phyloP scores from a whole-genome alignment of 306 rosid species.

The Rosa lucieae region DNA sequence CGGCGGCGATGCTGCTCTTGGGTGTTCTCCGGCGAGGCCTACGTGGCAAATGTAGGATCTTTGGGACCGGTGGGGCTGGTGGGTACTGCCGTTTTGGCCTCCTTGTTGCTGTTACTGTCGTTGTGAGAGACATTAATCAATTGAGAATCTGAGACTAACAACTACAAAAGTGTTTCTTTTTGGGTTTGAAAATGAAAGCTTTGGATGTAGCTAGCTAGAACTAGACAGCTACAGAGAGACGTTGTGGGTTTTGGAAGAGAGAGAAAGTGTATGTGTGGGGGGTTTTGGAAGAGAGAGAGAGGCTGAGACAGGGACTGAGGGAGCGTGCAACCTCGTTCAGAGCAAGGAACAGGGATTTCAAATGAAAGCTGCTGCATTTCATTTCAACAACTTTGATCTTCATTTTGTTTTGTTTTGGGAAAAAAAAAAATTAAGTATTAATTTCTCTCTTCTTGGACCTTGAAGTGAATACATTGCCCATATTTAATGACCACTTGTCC shows the following conservation, averaged over 20 bases:
- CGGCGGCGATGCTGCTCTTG: conserved; percentile 24
- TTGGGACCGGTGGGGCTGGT: conserved; percentile 76
- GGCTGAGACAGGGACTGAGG: conserved; percentile 22
- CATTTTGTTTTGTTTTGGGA: neutral
- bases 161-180: neutral
- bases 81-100: conserved; percentile 73
- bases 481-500: conserved; percentile 11
- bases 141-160: no score
- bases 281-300: neutral
- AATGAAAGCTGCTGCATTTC: conserved; percentile 60
- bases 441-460: conserved; percentile 28
- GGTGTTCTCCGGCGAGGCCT: conserved; percentile 60
- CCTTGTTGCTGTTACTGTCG: conserved; percentile 40
- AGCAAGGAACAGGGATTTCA: conserved; percentile 76
- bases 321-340: conserved; percentile 93
- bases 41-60: conserved; percentile 74
- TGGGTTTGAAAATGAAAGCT: conserved; percentile 21
- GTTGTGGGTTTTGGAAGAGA: neutral
- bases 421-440: neutral
- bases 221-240: neutral
- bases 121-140: conserved; percentile 37
- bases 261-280: no score
- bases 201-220: neutral
- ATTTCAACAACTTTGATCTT: conserved; percentile 10
- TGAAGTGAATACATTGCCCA: conserved; percentile 14